Evolutionary conservation across 2,329 filamentous ascomycete genomes (phyloP).

Genomic region (Phyllosticta capitalensis): DNA sequence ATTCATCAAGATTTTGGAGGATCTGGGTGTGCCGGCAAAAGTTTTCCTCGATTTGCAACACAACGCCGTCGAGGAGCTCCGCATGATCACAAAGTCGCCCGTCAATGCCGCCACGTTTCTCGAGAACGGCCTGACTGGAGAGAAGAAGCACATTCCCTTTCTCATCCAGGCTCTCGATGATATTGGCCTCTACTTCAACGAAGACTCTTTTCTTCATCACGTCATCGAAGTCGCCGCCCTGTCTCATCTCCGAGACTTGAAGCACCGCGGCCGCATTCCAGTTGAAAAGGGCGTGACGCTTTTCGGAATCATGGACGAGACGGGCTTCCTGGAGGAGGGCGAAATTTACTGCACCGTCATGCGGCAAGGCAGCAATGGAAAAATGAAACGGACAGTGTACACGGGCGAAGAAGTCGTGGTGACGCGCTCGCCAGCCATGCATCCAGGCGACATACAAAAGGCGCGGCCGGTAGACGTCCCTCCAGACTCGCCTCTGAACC

Average conservation of each 20-base stretch:
- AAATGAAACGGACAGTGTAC: conserved; percentile 13
- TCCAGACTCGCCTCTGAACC: conserved; percentile 47
- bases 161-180: conserved; percentile 52
- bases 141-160: conserved; percentile 49
- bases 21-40: conserved; percentile 50
- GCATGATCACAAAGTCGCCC: conserved; percentile 47
- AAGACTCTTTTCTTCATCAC: conserved; percentile 60
- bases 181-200: conserved; percentile 54
- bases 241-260: conserved; percentile 62
- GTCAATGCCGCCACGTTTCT: conserved; percentile 59
- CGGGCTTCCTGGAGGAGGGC: conserved; percentile 53
- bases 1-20: conserved; percentile 78
- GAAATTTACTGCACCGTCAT: conserved; percentile 59
- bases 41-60: conserved; percentile 59
- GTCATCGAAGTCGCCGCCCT: conserved; percentile 62
- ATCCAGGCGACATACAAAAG: conserved; percentile 70
- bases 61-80: conserved; percentile 51
- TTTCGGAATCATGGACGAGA: conserved; percentile 79
- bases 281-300: conserved; percentile 63
- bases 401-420: conserved; percentile 45
- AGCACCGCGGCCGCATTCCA: conserved; percentile 68
- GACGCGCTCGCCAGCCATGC: conserved; percentile 70
- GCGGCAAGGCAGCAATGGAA: conserved; percentile 21
- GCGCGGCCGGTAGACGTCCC: conserved; percentile 53
- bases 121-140: conserved; percentile 51